phyloP scores from a whole-genome alignment of 306 rosid genomes.

The Pterocarpus macrocarpus region DNA sequence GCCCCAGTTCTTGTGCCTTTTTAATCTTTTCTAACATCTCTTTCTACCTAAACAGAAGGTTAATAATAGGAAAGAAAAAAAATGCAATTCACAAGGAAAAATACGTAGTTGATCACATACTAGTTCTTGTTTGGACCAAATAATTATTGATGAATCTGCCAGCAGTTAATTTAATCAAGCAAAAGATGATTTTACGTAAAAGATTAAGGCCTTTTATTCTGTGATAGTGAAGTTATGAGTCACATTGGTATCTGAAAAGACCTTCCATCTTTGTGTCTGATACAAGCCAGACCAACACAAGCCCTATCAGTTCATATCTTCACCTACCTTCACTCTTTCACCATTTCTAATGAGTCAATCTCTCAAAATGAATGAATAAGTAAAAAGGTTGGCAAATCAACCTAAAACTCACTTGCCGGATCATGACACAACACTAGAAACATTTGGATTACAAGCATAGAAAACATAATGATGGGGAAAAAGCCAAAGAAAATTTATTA shows the following conservation, averaged over 20 bases:
- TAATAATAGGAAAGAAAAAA: background rate
- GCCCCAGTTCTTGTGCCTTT: background rate
- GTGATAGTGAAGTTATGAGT: background rate
- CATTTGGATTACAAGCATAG: background rate
- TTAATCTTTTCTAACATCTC: too few species aligned
- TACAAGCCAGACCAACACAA: background rate
- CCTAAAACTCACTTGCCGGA: background rate
- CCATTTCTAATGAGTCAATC: background rate
- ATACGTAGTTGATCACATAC: background rate
- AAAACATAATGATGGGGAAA: background rate
- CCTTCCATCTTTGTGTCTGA: background rate
- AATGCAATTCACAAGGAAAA: background rate
- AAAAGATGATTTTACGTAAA: too few species aligned
- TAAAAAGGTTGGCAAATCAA: background rate
- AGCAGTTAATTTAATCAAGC: background rate
- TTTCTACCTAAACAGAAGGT: too few species aligned
- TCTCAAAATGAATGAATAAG: conserved; percentile 9
- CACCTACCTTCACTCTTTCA: background rate
- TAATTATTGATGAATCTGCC: background rate
- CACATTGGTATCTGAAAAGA: background rate
- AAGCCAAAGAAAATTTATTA: background rate
- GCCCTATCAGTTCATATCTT: background rate
- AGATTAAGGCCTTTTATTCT: background rate
- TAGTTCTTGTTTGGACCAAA: background rate
- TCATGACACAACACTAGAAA: background rate